Evolutionary conservation across 2,329 filamentous ascomycete genomes (phyloP), one percentile per base, ranked within the genome.

Genomic region (Amauroascus niger): DNA sequence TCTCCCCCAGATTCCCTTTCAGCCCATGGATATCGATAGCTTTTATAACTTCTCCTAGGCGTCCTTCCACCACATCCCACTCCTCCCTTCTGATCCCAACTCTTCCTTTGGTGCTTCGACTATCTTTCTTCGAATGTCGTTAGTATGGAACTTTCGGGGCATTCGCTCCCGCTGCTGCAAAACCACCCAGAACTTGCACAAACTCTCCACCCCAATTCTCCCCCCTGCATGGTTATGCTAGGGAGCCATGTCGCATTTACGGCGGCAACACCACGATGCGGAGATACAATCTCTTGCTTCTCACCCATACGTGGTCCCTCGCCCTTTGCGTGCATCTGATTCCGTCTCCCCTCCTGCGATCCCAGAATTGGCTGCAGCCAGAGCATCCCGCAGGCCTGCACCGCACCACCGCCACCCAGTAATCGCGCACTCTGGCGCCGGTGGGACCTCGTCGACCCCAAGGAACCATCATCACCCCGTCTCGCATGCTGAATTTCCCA

Each of bases 241-340:
- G 43, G 51, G 51, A 53, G 43, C 51, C 51, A 53, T 53, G 51
- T 53, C 51, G 44, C 51, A 53, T 47, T 35, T 43, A 53, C 51
- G 51, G 51, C 51, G 51, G 51, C 51, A 53, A 20, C 24, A 24
- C 43, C 20, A 14, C 48, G 51, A 43, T 47, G 51, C 20, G 39
- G 51, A 53, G 48, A 30, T 39, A 43, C 51, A 53, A n/a, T 43
- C 50, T 43, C n/a, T n/a, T n/a, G n/a, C n/a, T n/a, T n/a, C n/a
- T n/a, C n/a, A n/a, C n/a, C n/a, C n/a, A n/a, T 39, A 43, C 46
- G n/a, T 50, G 47, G 47, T 39, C 37, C 28, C 48, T 50, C 11
- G 37, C 37, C 48, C 48, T 43, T 43, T 50, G 32, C 48, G 13
- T 26, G 20, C 22, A 26, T 30, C 37, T 8, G 13, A 32, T 30